Percentiles rank a stretch among this genome's conserved stretches.
phyloP scores from a whole-genome alignment of 768 basidiomycete species.

The Boletus sp. region DNA sequence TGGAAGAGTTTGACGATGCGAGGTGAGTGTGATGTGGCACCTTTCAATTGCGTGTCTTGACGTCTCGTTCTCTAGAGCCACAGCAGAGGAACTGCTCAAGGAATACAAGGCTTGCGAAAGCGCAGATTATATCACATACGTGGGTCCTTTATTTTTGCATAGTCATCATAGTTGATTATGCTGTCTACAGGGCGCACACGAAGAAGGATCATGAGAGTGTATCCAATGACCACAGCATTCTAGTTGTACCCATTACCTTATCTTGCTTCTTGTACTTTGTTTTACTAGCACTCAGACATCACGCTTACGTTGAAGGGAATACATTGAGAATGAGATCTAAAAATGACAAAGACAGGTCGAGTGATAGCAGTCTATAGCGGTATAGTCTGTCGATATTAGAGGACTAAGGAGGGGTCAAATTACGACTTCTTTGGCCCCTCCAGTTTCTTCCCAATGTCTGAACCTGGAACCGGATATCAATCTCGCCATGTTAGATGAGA shows the following conservation, averaged over 20 bases:
- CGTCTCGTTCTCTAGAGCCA: constrained; percentile 51
- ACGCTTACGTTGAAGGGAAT: constrained; percentile 9
- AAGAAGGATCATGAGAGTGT: constrained; percentile 27
- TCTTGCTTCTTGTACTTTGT: constrained; percentile 3
- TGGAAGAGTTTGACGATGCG: constrained; percentile 98
- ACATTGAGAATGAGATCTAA: constrained; percentile 28
- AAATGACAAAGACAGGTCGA: constrained; percentile 9
- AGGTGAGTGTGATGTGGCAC: constrained; percentile 47
- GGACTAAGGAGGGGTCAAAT: constrained; percentile 39
- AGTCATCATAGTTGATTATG: neutral
- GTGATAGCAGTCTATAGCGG: constrained; percentile 19
- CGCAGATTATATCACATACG: constrained; percentile 89
- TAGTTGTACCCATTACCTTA: neutral
- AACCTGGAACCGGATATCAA: constrained; percentile 40
- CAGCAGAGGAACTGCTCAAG: constrained; percentile 81
- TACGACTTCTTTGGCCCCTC: constrained; percentile 72
- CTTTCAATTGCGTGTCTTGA: neutral
- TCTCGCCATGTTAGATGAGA: neutral
- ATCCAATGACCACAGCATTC: neutral
- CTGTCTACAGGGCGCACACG: constrained; percentile 30
- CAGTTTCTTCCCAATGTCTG: constrained; percentile 85
- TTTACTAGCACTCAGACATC: constrained; percentile 1
- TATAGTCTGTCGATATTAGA: constrained; percentile 28
- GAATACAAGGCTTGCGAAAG: constrained; percentile 98
- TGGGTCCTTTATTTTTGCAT: constrained; percentile 32